phyloP scores from a whole-genome alignment of 164 flowering plant genomes.

The Chloranthus sessilifolius region DNA sequence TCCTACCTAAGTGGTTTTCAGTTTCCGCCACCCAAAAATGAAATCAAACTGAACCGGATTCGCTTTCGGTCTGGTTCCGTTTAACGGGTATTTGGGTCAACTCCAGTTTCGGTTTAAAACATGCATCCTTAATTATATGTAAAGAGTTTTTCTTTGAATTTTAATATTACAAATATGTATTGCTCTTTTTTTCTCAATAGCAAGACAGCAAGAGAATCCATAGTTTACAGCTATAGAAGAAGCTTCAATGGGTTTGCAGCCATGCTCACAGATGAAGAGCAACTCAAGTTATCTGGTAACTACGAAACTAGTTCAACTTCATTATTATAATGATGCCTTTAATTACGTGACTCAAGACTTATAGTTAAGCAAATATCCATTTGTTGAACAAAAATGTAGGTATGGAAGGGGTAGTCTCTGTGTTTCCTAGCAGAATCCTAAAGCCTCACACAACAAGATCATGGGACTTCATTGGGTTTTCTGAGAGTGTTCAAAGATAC shows the following conservation, averaged over 20 bases:
- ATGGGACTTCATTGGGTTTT: constrained; percentile 44
- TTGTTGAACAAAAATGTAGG: constrained; percentile 12
- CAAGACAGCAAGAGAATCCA: constrained; percentile 10
- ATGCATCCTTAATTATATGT: too few species aligned
- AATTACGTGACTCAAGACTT: constrained; percentile 3
- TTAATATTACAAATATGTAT: not conserved
- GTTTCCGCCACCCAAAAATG: too few species aligned
- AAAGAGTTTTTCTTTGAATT: not conserved
- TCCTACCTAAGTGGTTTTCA: too few species aligned
- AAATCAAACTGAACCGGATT: too few species aligned
- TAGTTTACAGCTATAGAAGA: constrained; percentile 35
- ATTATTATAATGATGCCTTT: constrained; percentile 2
- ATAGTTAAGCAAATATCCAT: not conserved
- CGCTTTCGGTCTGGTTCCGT: too few species aligned
- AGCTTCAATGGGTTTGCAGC: constrained; percentile 52
- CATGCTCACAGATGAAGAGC: constrained; percentile 33
- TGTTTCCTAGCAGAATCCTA: constrained; percentile 28
- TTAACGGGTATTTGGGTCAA: not conserved
- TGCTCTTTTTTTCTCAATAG: constrained; percentile 5
- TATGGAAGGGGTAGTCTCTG: constrained; percentile 33
- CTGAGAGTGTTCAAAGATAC: constrained; percentile 13
- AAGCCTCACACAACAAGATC: constrained; percentile 42
- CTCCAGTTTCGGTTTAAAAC: too few species aligned
- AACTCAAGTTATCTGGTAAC: constrained; percentile 21
- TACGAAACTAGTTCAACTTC: too few species aligned